phyloP scores from a whole-genome alignment of 176 grass and related monocot genomes.

The Carex pumila region DNA sequence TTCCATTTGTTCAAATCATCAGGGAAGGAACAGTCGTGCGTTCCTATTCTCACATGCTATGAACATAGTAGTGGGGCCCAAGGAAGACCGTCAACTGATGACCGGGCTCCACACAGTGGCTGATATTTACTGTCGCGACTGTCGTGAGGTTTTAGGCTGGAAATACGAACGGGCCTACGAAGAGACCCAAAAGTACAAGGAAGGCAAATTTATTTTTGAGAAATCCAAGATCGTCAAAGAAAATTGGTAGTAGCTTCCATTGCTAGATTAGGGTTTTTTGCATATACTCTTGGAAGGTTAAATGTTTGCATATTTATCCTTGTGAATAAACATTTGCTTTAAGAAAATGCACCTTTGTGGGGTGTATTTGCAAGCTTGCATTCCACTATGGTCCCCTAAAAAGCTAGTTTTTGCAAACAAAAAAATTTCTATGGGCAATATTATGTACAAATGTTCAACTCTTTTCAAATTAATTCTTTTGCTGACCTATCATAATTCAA shows the following conservation, averaged over 20 bases:
- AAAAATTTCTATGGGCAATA: background rate
- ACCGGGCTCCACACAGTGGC: slow-evolving; percentile 59
- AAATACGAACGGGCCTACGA: slow-evolving; percentile 69
- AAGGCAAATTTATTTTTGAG: slow-evolving; percentile 88
- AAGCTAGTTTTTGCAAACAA: background rate
- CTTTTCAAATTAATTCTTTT: slow-evolving; percentile 15
- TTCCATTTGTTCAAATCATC: background rate
- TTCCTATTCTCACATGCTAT: slow-evolving; percentile 82
- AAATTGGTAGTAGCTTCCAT: slow-evolving; percentile 42
- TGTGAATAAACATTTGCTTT: background rate
- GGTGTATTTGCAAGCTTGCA: background rate
- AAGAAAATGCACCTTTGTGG: background rate
- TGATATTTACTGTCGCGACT: slow-evolving; percentile 65
- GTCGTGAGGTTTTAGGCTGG: slow-evolving; percentile 59
- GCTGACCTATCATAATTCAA: background rate
- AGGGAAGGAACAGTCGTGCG: slow-evolving; percentile 57
- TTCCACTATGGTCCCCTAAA: background rate
- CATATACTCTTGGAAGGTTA: background rate
- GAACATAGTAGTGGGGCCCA: slow-evolving; percentile 49
- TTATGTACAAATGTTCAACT: background rate
- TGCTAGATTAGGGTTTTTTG: background rate
- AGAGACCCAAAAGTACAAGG: slow-evolving; percentile 64
- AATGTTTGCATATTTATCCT: slow-evolving; percentile 12
- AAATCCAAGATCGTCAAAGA: slow-evolving; percentile 74
- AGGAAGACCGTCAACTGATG: slow-evolving; percentile 63